Base-by-base conservation (phyloP, 768 basidiomycete genomes). In the Termitomyces eurrhizus region DNA sequence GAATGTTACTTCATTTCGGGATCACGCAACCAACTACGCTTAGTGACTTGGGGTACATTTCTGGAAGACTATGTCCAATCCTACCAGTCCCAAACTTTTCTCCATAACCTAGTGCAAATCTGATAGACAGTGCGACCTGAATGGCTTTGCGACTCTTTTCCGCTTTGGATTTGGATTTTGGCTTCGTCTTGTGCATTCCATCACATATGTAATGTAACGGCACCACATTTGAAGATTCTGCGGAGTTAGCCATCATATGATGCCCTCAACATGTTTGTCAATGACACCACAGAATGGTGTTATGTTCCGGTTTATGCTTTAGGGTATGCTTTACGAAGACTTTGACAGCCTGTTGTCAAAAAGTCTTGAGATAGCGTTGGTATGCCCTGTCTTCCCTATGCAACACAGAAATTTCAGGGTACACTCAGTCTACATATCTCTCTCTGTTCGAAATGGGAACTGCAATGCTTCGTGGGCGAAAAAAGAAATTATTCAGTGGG, bases 31-130 rank as follows among this genome's bases (percentile, higher is more conserved):
- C 29, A 29, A 29, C 29, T 29, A 98, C 96, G 32, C 98, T 99
- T 67, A 97, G 97, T 33, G 97, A 98, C 72, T 83, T 99, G 52
- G 52, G 97, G 97, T 7, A 89, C 91, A 21, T 87, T 90, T 26
- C 81, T 99, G 50, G 93, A 93, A 69, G 81, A 89, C 59, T 98
- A 98, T 71, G 97, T 99, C 4, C 89, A 93, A 68, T 89, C 93
- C n/a, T 98, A 98, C 74, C 91, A 93, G 70, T 84, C 85, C 18
- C 85, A 44, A 4, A 21, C 9, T 44, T n/a, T 11, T 21, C n/a
- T 44, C n/a, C 9, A 18, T 42, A 42, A 44, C 8, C 48, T 49
- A 29, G 48, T 16, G 29, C 16, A 2, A 18, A 29, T 4, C 2
- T 14, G 46, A 0, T 26, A 26, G 14, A 0, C 4, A 41, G 7